These are phyloP conservation scores for Crithidia fasciculata DNA, from an alignment of 208 protist species.

Conservation along the genomic window DNA sequence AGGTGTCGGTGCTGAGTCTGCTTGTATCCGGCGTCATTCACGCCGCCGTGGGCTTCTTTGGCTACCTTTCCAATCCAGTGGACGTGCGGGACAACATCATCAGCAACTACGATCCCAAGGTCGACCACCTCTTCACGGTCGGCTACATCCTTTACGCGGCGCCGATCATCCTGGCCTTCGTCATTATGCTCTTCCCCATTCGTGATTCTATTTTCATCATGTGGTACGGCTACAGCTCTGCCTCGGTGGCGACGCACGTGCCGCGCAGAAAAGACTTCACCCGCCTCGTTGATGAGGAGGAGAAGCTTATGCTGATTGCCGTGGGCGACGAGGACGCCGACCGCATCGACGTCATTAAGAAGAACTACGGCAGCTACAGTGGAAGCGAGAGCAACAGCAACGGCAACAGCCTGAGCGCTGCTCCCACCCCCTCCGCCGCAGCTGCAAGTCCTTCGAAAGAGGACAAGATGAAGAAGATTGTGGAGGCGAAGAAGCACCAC, in stretches of 20 bases:
- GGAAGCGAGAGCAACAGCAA: no score
- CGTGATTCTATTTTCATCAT: constrained; percentile 82
- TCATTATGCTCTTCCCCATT: constrained; percentile 75
- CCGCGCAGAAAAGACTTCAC: constrained; percentile 52
- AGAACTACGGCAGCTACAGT: constrained; percentile 13
- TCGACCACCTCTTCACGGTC: constrained; percentile 60
- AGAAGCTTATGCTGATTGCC: constrained; percentile 35
- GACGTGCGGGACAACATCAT: constrained; percentile 82
- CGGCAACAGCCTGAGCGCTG: no score
- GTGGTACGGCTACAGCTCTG: constrained; percentile 75
- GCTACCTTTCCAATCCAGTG: constrained; percentile 64
- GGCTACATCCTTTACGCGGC: constrained; percentile 67
- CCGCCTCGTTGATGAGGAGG: constrained; percentile 42
- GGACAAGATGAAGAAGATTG: constrained; percentile 24
- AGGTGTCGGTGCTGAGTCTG: constrained; percentile 57
- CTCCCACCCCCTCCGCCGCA: no score
- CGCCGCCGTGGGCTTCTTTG: constrained; percentile 72
- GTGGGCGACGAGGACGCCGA: constrained; percentile 8
- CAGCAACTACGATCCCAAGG: constrained; percentile 77
- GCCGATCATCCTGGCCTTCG: constrained; percentile 70
- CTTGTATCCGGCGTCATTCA: constrained; percentile 59
- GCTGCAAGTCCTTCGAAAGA: not conserved
- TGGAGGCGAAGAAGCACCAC: constrained; percentile 41
- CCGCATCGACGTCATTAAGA: not conserved
- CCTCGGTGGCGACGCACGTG: constrained; percentile 68